A percentile compares a stretch with the other conserved stretches of the same genome.
Conservation (phyloP, 2,329 filamentous ascomycete genomes). For the Westerdykella aurantiaca region DNA sequence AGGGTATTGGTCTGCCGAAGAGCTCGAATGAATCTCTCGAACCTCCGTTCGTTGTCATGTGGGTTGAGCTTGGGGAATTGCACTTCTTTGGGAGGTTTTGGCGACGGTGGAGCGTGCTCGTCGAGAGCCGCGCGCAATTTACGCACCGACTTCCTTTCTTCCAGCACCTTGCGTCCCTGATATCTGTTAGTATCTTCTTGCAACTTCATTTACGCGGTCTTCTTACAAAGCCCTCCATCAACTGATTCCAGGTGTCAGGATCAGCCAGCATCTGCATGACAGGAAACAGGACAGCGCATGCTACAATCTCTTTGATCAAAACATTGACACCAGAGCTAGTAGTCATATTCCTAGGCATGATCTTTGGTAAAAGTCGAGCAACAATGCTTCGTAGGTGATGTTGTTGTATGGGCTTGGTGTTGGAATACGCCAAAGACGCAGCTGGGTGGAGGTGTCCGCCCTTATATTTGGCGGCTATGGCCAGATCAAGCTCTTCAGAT, state of each 20-base stretch:
- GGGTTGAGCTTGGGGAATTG: constrained; percentile 74
- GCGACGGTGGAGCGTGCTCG: constrained; percentile 81
- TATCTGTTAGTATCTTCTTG: constrained; percentile 11
- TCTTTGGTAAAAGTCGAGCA: constrained; percentile 62
- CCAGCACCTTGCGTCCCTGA: constrained; percentile 72
- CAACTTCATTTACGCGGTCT: constrained; percentile 9
- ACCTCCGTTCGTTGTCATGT: constrained; percentile 82
- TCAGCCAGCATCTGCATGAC: constrained; percentile 75
- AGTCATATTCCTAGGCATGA: constrained; percentile 68
- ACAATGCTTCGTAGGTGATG: constrained; percentile 77
- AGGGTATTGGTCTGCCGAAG: constrained; percentile 86
- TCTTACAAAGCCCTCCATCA: constrained; percentile 74
- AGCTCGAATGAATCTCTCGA: constrained; percentile 87
- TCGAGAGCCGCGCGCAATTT: constrained; percentile 88
- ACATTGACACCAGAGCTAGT: constrained; percentile 75
- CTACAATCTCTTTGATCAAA: constrained; percentile 82
- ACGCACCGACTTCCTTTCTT: constrained; percentile 90
- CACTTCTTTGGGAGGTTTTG: constrained; percentile 57
- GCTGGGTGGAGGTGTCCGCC: constrained; percentile 85
- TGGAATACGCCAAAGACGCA: constrained; percentile 73
- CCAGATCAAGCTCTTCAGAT: constrained; percentile 89
- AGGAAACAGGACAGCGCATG: constrained; percentile 83
- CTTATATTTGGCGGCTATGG: constrained; percentile 89
- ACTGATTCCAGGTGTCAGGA: constrained; percentile 94
- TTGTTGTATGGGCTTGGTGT: constrained; percentile 79